These are phyloP conservation scores for Penium margaritaceum DNA, from an alignment of 139 green algal species.

Conservation along the genomic window DNA sequence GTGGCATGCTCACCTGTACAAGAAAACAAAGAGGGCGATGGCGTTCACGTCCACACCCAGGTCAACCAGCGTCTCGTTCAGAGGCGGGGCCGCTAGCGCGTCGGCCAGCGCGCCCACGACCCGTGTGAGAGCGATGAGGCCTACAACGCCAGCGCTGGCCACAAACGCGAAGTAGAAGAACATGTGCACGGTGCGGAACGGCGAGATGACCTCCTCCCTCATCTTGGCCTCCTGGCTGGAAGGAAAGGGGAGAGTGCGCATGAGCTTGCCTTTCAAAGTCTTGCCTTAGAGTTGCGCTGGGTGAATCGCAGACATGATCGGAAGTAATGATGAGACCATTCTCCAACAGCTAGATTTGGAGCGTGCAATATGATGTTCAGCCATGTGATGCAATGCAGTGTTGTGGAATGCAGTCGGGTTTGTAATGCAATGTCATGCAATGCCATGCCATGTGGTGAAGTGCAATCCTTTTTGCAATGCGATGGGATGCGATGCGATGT, in stretches of 20 bases:
- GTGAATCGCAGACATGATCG: no score
- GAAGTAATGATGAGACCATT: no score
- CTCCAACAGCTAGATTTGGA: no score
- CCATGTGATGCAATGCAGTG: no score
- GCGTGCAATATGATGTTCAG: no score
- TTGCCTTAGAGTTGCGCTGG: no score
- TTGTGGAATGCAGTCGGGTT: no score
- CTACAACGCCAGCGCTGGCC: conserved; percentile 22
- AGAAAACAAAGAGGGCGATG: conserved; percentile 18
- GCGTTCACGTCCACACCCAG: conserved; percentile 35
- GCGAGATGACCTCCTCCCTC: conserved; percentile 26
- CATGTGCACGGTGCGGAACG: conserved; percentile 43
- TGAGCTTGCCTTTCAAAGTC: no score
- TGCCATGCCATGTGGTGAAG: no score
- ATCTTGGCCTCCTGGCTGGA: conserved; percentile 33
- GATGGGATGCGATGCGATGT: no score
- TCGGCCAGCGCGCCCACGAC: conserved; percentile 19
- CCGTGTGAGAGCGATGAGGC: conserved; percentile 14
- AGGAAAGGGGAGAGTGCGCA: background rate
- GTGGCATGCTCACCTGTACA: conserved; percentile 16
- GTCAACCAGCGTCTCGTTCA: conserved; percentile 28
- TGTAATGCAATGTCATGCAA: no score
- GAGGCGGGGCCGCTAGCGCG: conserved; percentile 11
- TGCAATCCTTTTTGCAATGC: no score
- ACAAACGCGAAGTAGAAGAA: conserved; percentile 36